Conservation (phyloP, 2,329 filamentous ascomycete genomes). For the Colletotrichum sp. region DNA sequence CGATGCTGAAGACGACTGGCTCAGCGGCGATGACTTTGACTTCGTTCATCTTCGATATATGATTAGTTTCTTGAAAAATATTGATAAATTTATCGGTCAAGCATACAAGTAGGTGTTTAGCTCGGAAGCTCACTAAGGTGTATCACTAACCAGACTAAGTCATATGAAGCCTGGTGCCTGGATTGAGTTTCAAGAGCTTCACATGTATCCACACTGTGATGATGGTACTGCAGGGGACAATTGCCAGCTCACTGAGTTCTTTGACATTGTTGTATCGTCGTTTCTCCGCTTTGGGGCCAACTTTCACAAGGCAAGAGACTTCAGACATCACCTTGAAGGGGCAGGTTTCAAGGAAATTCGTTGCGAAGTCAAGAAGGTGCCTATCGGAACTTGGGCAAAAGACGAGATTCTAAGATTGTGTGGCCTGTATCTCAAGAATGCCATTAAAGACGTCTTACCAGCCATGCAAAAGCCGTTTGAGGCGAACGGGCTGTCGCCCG, state of each 20-base stretch:
- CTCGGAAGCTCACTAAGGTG: no score
- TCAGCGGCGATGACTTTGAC: slow-evolving; percentile 57
- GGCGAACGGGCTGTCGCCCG: slow-evolving; percentile 37
- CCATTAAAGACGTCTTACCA: slow-evolving; percentile 44
- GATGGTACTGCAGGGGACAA: no score
- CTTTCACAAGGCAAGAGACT: slow-evolving; percentile 36
- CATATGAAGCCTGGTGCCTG: slow-evolving; percentile 57
- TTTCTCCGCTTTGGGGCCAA: slow-evolving; percentile 33
- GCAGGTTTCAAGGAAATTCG: slow-evolving; percentile 51
- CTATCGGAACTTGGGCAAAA: slow-evolving; percentile 49
- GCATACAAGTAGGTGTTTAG: no score
- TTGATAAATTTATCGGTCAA: slow-evolving; percentile 49
- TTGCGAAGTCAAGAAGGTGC: slow-evolving; percentile 46
- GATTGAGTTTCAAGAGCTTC: slow-evolving; percentile 55
- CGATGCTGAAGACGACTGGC: slow-evolving; percentile 65
- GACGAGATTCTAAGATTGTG: slow-evolving; percentile 44
- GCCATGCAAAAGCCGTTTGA: slow-evolving; percentile 45
- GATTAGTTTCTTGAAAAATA: slow-evolving; percentile 56
- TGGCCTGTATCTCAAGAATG: slow-evolving; percentile 49
- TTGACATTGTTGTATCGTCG: slow-evolving; percentile 25
- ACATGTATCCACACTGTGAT: slow-evolving; percentile 46
- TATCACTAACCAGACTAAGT: no score
- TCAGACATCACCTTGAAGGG: slow-evolving; percentile 38
- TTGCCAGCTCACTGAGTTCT: no score
- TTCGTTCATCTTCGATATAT: slow-evolving; percentile 57